Evolutionary conservation across 305 asterid species (phyloP).

Genomic region (Fraxinus greggii): DNA sequence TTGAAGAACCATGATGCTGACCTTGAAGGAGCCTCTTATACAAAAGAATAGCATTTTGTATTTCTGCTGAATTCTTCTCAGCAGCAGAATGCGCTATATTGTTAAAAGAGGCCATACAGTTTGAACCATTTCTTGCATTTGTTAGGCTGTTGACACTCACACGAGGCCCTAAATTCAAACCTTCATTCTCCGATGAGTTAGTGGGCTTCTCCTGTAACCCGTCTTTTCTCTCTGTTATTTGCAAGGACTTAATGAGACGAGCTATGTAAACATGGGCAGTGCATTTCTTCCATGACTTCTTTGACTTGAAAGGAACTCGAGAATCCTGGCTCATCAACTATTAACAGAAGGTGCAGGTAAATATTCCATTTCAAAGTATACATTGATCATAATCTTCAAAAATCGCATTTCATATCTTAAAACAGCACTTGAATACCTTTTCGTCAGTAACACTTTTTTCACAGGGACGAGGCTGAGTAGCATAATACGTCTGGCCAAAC

Average conservation of each 20-base stretch:
- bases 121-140: slow-evolving; percentile 21
- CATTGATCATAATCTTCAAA: background rate
- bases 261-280: slow-evolving; percentile 58
- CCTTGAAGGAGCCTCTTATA: slow-evolving; percentile 55
- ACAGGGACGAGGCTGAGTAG: slow-evolving; percentile 29
- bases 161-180: slow-evolving; percentile 29
- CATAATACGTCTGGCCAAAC: slow-evolving; percentile 30
- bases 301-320: slow-evolving; percentile 32
- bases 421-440: slow-evolving; percentile 36
- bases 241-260: slow-evolving; percentile 49
- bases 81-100: slow-evolving; percentile 18
- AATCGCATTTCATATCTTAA: background rate
- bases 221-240: slow-evolving; percentile 37
- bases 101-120: slow-evolving; percentile 21
- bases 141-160: slow-evolving; percentile 22
- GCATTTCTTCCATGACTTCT: slow-evolving; percentile 58
- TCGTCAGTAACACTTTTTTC: slow-evolving; percentile 21
- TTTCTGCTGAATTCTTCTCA: slow-evolving; percentile 39
- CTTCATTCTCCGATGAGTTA: slow-evolving; percentile 27
- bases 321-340: slow-evolving; percentile 28
- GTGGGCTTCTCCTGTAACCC: slow-evolving; percentile 33
- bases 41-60: slow-evolving; percentile 44
- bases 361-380: background rate
- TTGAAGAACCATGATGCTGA: slow-evolving; percentile 42
- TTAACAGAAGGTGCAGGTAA: background rate